Conservation (phyloP, 345 rosid genomes). For the Cochlearia excelsa region DNA sequence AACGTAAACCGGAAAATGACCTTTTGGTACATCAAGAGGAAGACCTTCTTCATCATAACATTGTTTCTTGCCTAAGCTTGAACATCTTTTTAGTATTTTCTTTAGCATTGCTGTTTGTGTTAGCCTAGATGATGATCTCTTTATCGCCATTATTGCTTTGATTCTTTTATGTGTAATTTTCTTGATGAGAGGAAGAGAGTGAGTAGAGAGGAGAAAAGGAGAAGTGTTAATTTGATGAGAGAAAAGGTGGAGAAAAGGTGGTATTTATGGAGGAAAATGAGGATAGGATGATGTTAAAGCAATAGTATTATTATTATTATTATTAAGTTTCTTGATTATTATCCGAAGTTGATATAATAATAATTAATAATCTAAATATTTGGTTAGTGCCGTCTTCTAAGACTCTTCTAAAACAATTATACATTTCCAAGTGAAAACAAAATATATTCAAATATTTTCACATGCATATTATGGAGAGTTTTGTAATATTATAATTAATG, state of each 20-base stretch:
- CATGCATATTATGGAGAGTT: constrained; percentile 4
- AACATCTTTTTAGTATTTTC: constrained; percentile 75
- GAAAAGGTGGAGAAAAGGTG: constrained; percentile 24
- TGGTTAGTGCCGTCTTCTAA: constrained; percentile 29
- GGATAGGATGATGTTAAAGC: constrained; percentile 23
- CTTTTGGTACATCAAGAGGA: constrained; percentile 89
- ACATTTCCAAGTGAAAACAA: constrained; percentile 10
- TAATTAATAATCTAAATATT: constrained; percentile 10
- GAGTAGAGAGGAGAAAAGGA: constrained; percentile 8
- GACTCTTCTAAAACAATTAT: constrained; percentile 26
- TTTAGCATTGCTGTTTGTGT: constrained; percentile 67
- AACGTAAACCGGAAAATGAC: constrained; percentile 89
- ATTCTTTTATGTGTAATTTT: not conserved
- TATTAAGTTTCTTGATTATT: constrained; percentile 18
- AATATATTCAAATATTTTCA: too few relatives aligned
- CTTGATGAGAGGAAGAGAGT: constrained; percentile 13
- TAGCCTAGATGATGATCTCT: constrained; percentile 52
- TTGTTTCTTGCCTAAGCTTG: constrained; percentile 70
- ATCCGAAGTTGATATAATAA: constrained; percentile 15
- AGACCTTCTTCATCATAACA: constrained; percentile 49
- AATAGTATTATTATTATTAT: constrained; percentile 14
- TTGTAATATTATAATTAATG: not conserved
- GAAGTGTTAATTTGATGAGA: constrained; percentile 30
- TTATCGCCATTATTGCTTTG: constrained; percentile 50
- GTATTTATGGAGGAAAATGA: constrained; percentile 43